Percentiles rank a stretch among this genome's conserved stretches.
Evolutionary conservation across 768 basidiomycete genomes (phyloP).

Genomic region (Mycena belliarum): DNA sequence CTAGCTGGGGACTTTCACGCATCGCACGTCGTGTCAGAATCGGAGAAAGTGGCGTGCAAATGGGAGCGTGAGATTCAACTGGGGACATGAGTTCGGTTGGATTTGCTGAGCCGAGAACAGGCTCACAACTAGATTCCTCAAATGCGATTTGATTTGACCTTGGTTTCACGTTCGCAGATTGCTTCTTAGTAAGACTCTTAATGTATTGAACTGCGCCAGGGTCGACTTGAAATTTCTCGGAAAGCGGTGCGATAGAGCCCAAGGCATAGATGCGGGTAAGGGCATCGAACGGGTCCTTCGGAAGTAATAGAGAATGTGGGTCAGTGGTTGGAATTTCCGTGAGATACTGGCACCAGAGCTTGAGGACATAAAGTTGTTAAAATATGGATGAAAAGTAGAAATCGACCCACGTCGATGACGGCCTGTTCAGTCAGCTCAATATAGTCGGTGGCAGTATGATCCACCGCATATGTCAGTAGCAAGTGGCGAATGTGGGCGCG

Average conservation of each 20-base stretch:
- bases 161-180: slow-evolving; percentile 29
- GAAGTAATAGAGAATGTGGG: slow-evolving; percentile 50
- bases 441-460: slow-evolving; percentile 58
- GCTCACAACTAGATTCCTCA: slow-evolving; percentile 36
- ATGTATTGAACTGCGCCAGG: slow-evolving; percentile 36
- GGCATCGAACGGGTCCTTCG: slow-evolving; percentile 55
- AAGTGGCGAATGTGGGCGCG: slow-evolving; percentile 53
- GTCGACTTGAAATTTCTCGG: slow-evolving; percentile 46
- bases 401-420: slow-evolving; percentile 44
- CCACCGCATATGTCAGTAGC: slow-evolving; percentile 53
- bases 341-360: slow-evolving; percentile 46
- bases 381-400: neutral
- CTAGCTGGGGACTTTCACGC: slow-evolving; percentile 47
- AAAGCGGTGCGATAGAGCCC: slow-evolving; percentile 36
- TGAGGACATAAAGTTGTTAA: slow-evolving; percentile 14
- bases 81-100: neutral
- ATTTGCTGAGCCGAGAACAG: neutral
- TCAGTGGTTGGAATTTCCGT: slow-evolving; percentile 48
- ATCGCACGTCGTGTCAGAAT: slow-evolving; percentile 47
- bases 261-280: slow-evolving; percentile 39
- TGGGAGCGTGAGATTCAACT: slow-evolving; percentile 29
- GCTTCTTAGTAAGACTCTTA: slow-evolving; percentile 28
- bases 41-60: slow-evolving; percentile 42
- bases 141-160: slow-evolving; percentile 40
- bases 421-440: slow-evolving; percentile 51